phyloP scores from a whole-genome alignment of 768 basidiomycete species.

The Hypholoma fasciculare region DNA sequence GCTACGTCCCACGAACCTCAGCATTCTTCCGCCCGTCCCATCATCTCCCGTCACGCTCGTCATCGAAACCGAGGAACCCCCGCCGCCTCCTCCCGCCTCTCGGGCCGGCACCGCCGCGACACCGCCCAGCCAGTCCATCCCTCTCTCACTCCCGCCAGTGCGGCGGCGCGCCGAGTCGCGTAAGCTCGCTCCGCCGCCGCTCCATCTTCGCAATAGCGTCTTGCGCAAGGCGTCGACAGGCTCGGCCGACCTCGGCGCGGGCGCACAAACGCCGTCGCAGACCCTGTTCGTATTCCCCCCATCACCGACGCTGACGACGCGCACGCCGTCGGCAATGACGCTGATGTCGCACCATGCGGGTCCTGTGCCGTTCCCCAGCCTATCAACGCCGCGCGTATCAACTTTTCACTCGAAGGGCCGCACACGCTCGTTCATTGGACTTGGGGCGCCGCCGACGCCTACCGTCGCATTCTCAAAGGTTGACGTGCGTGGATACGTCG shows the following conservation, averaged over 20 bases:
- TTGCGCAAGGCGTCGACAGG: constrained; percentile 31
- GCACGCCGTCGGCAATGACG: constrained; percentile 82
- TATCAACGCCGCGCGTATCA: constrained; percentile 69
- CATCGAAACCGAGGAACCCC: constrained; percentile 29
- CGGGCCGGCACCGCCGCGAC: background rate
- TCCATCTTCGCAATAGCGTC: constrained; percentile 46
- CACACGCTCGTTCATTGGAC: constrained; percentile 72
- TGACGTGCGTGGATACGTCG: constrained; percentile 81
- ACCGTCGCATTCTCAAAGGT: constrained; percentile 84
- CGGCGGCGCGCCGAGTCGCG: constrained; percentile 56
- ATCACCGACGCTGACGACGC: constrained; percentile 55
- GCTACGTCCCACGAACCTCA: constrained; percentile 63
- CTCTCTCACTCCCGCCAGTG: constrained; percentile 32
- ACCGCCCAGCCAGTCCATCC: no score
- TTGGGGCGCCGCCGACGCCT: constrained; percentile 67
- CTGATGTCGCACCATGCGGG: constrained; percentile 61
- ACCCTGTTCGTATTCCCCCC: constrained; percentile 88
- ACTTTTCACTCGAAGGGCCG: constrained; percentile 67
- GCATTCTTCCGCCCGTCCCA: constrained; percentile 67
- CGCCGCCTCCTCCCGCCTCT: constrained; percentile 5
- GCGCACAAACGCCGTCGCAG: constrained; percentile 62
- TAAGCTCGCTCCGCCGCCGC: constrained; percentile 56
- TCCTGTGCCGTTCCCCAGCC: constrained; percentile 53
- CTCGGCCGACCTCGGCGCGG: constrained; percentile 25
- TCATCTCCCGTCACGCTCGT: constrained; percentile 66